Evolutionary conservation across 768 basidiomycete genomes (phyloP), one percentile per base, ranked within the genome.

Genomic region (Mycena leptocephala): DNA sequence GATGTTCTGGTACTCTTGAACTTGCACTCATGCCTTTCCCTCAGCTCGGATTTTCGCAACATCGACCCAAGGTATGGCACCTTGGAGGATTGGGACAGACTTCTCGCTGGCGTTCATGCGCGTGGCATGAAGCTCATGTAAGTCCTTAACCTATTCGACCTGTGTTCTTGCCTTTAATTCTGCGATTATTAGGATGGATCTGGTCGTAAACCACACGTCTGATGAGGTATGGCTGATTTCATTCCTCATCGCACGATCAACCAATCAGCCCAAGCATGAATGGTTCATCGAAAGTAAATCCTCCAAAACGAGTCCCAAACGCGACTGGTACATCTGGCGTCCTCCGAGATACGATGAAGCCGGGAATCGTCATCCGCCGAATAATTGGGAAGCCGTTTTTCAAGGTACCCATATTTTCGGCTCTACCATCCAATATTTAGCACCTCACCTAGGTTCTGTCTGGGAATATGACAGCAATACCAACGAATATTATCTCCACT

Each of bases 311-410:
- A 87, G 90, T 79, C 89, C 92, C 0, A 94, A 93, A 82, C 89
- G 94, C 18, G 90, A 95, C 80, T 95, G 93, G 93, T 96, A 95
- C 83, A 88, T 93, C 74, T 95, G 95, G 94, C 89, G 91, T 20
- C 90, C 92, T 5, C 90, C 93, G 3, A 88, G 85, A 76, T 87
- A 85, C 76, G 90, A 91, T 72, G 84, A 84, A 18, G 82, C 88
- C 4, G 93, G 94, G 0, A 85, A 89, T 58, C 88, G 89, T 28
- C 83, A 86, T 2, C 92, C 93, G 8, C 94, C 95, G 0, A 94
- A 94, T 81, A 95, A 95, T 80, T 95, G 95, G 94, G 87, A 87
- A 77, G 91, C 93, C 0, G 83, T 88, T 22, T 94, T 94, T 80
- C 90, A 93, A 85, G 92, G 93, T 90, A 63, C 5, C 82, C 78